These are phyloP conservation scores for Platismatia glauca DNA, from an alignment of 495 filamentous ascomycete species.

Conservation along the genomic window DNA sequence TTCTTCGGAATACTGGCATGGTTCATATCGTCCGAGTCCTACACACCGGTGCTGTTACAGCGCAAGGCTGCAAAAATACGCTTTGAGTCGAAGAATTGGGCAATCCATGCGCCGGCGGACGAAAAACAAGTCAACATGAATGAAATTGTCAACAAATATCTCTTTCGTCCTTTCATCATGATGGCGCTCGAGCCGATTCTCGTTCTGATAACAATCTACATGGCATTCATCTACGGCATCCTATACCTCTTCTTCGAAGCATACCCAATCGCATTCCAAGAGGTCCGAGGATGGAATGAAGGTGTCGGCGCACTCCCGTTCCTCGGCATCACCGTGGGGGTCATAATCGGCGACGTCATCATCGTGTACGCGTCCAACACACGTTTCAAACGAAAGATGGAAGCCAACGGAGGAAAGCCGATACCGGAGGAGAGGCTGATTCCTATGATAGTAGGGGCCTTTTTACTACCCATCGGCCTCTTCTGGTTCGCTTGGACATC, in stretches of 20 bases:
- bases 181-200: conserved; percentile 41
- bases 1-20: conserved; percentile 36
- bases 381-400: conserved; percentile 23
- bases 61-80: conserved; percentile 41
- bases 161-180: conserved; percentile 38
- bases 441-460: conserved; percentile 42
- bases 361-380: conserved; percentile 40
- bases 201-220: conserved; percentile 38
- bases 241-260: conserved; percentile 43
- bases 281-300: conserved; percentile 37
- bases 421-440: conserved; percentile 44
- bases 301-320: conserved; percentile 44
- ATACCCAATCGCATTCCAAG: conserved; percentile 44
- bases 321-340: conserved; percentile 44
- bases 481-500: conserved; percentile 52
- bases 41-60: conserved; percentile 41
- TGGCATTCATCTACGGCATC: conserved; percentile 41
- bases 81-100: conserved; percentile 48
- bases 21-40: conserved; percentile 46
- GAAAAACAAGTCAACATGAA: conserved; percentile 35
- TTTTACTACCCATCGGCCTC: conserved; percentile 42
- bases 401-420: conserved; percentile 19
- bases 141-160: conserved; percentile 26
- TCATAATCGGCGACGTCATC: conserved; percentile 37
- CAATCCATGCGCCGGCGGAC: conserved; percentile 44